Conservation (phyloP, 129 eudicot species). For the Pulicaria dysenterica region DNA sequence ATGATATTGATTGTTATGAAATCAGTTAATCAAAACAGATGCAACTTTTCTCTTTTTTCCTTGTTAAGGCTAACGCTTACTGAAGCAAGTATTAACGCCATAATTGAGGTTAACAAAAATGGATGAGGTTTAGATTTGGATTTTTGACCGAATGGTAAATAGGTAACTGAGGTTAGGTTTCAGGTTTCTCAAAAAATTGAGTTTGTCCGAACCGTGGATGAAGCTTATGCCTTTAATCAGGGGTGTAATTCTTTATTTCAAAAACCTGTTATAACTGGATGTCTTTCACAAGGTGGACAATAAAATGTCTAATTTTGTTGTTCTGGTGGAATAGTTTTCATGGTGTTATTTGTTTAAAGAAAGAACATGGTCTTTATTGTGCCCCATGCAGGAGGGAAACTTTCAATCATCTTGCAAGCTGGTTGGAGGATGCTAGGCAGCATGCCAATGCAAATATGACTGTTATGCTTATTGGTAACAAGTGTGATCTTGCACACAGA, state of each 20-base stretch:
- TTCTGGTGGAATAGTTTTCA: background rate
- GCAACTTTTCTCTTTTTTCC: too few species aligned
- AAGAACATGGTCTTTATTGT: background rate
- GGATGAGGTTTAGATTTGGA: too few species aligned
- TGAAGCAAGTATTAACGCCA: too few species aligned
- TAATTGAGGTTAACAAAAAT: too few species aligned
- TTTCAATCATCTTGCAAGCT: conserved; percentile 85
- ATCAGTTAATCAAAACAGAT: too few species aligned
- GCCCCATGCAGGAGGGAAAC: conserved; percentile 75
- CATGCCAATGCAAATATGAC: conserved; percentile 94
- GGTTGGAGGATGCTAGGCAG: conserved; percentile 98
- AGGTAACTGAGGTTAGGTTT: too few species aligned
- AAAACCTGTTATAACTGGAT: conserved; percentile 3
- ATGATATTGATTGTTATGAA: too few species aligned
- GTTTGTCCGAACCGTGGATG: background rate
- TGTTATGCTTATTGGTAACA: conserved; percentile 88
- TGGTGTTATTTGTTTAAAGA: conserved; percentile 2
- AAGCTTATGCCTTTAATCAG: background rate
- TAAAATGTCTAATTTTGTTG: background rate
- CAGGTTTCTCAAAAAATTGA: too few species aligned
- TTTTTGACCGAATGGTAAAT: too few species aligned
- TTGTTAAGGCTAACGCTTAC: too few species aligned
- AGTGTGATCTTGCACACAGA: conserved; percentile 82
- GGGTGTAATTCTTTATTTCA: background rate
- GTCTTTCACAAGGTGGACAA: too few species aligned